phyloP scores from a whole-genome alignment of 352 stramenopile species.

The Globisporangium viniferum region DNA sequence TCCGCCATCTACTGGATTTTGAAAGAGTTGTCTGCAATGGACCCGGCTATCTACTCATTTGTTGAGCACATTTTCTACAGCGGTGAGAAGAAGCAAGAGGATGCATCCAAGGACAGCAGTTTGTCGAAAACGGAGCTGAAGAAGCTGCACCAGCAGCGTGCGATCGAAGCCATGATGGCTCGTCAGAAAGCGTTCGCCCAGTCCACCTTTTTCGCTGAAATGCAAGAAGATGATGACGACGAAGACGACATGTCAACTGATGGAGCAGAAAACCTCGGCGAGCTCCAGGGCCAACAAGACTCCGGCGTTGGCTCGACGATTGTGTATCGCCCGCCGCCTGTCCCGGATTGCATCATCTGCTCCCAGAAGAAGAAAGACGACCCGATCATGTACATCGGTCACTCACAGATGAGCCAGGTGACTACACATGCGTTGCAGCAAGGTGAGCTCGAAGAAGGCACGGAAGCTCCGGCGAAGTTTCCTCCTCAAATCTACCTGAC shows the following conservation, averaged over 20 bases:
- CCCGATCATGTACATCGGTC: conserved; percentile 84
- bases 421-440: conserved; percentile 48
- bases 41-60: conserved; percentile 46
- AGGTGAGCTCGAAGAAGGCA: conserved; percentile 27
- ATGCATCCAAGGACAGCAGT: conserved; percentile 43
- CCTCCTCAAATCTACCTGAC: conserved; percentile 70
- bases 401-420: conserved; percentile 70
- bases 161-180: conserved; percentile 83
- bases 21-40: conserved; percentile 52
- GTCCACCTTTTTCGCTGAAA: conserved; percentile 61
- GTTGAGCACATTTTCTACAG: conserved; percentile 63
- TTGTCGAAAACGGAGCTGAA: conserved; percentile 71
- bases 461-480: conserved; percentile 25
- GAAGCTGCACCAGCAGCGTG: conserved; percentile 78
- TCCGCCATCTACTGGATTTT: conserved; percentile 83
- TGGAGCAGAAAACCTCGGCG: conserved; percentile 16
- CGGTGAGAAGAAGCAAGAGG: conserved; percentile 60
- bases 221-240: conserved; percentile 66
- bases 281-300: not conserved
- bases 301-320: conserved; percentile 27
- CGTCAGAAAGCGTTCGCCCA: conserved; percentile 75
- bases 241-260: conserved; percentile 32
- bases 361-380: conserved; percentile 82
- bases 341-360: conserved; percentile 84
- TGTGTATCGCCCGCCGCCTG: conserved; percentile 60